Evolutionary conservation across 75 land plant genomes (phyloP), one percentile per base, ranked within the genome.

Genomic region (Pseudotsuga menziesii): DNA sequence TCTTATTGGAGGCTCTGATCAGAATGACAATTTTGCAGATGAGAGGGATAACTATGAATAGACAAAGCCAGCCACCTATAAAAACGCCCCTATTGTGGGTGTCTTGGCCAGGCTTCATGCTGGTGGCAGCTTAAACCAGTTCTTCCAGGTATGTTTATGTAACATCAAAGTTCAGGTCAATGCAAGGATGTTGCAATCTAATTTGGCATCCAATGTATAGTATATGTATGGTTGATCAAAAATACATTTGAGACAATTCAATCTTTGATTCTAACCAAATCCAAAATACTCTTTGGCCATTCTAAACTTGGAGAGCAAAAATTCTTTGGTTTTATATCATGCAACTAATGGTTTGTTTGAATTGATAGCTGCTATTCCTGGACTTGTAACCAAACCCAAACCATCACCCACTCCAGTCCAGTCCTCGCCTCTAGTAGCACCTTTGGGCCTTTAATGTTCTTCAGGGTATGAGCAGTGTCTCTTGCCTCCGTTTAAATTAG

Each of bases 1-100:
- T 17, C 9, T 86, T 3, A 83, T 86, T 14, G 86, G 88, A 14
- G 88, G 88, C 20, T 86, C 98, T 16, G 86, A 86, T 78, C 64
- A 83, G 67, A 77, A 80, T 27, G 88, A 83, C 57, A 75, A 80
- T 75, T 86, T 76, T 67, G 80, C 76, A 4, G 82, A 86, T 55
- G 79, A 74, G 26, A 56, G 88, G 35, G 80, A 74, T 14, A 77
- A 86, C 56, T 86, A 72, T 67, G 86, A 84, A 44, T 71, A 80
- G 77, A 84, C 93, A 9, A 87, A 86, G 26, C 86, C 86, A 15
- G 58, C 86, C 2, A 76, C 78, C n/a, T 86, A 80, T 54, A 86
- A 80, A 29, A 84, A 74, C 55, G 88, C 58, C 17, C 83, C 86
- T 8, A 0, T 86, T 25, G 78, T 86, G 22, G 86, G 88, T 5